Conservation (phyloP, 2,329 filamentous ascomycete species). For the Microdochium paspali region DNA sequence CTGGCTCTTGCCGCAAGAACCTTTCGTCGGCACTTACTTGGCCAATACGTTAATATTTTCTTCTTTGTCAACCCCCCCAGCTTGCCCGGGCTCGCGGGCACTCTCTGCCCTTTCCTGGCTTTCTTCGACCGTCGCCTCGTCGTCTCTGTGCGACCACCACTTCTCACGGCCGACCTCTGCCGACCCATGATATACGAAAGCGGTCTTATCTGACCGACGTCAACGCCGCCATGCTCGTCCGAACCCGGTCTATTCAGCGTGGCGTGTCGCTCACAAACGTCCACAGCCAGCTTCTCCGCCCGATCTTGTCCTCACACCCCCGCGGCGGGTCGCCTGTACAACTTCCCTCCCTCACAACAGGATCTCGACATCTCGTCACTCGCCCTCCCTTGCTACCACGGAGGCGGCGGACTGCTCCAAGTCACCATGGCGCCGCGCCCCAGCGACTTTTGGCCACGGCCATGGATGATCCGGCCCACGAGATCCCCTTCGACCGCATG, state of each 20-base stretch:
- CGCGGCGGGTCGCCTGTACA: slow-evolving; percentile 2
- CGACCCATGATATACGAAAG: not conserved
- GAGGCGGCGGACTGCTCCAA: slow-evolving; percentile 10
- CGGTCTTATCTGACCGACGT: not conserved
- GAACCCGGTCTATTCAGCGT: not conserved
- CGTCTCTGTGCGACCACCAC: slow-evolving; percentile 3
- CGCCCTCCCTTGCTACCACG: slow-evolving; percentile 11
- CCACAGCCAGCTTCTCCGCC: not conserved
- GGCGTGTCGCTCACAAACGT: not conserved
- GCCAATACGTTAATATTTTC: too few relatives aligned
- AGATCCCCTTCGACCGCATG: slow-evolving; percentile 9
- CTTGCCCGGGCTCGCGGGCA: not conserved
- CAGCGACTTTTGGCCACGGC: slow-evolving; percentile 18
- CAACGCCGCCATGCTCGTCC: not conserved
- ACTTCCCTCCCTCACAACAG: slow-evolving; percentile 5
- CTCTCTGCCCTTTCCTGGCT: not conserved
- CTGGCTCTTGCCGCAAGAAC: too few relatives aligned
- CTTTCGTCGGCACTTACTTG: too few relatives aligned
- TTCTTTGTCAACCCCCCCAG: too few relatives aligned
- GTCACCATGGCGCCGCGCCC: slow-evolving; percentile 3
- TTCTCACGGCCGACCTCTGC: not conserved
- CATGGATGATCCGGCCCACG: slow-evolving; percentile 11
- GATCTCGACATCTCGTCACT: slow-evolving; percentile 12
- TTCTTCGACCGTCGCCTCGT: not conserved
- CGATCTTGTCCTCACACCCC: not conserved